These are phyloP conservation scores for Noccaea caerulescens DNA, from an alignment of 345 rosid species.

Conservation along the genomic window DNA sequence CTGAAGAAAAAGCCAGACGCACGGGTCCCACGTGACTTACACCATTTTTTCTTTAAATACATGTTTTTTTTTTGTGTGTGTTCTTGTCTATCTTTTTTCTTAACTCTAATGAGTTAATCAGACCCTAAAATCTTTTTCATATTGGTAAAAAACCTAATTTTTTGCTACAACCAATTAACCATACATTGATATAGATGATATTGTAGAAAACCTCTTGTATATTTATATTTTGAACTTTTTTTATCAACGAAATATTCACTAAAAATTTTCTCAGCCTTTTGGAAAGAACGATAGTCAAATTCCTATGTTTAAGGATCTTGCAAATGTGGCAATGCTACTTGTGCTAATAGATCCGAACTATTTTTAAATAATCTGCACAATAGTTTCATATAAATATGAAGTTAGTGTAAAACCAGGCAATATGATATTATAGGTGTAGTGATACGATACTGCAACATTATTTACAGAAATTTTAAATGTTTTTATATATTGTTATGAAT, in stretches of 20 bases:
- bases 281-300: too few relatives aligned
- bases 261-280: too few relatives aligned
- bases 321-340: too few relatives aligned
- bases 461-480: too few relatives aligned
- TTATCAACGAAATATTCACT: too few relatives aligned
- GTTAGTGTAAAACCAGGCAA: too few relatives aligned
- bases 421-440: too few relatives aligned
- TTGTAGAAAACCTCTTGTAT: not conserved
- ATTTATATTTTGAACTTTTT: not conserved
- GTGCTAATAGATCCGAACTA: too few relatives aligned
- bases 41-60: slow-evolving; percentile 16
- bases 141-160: not conserved
- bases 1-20: slow-evolving; percentile 3
- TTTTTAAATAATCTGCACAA: not conserved
- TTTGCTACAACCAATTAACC: not conserved
- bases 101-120: not conserved
- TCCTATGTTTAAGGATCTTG: too few relatives aligned
- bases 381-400: not conserved
- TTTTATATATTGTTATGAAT: not conserved
- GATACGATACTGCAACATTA: too few relatives aligned
- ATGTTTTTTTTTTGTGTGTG: not conserved
- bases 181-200: not conserved
- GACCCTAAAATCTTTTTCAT: not conserved
- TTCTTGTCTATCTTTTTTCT: not conserved
- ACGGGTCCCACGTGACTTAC: slow-evolving; percentile 38